Percentiles rank a stretch among this genome's conserved stretches.
These are phyloP conservation scores for Pelargonium fulgidum DNA, from an alignment of 441 rosid species.

Conservation along the genomic window DNA sequence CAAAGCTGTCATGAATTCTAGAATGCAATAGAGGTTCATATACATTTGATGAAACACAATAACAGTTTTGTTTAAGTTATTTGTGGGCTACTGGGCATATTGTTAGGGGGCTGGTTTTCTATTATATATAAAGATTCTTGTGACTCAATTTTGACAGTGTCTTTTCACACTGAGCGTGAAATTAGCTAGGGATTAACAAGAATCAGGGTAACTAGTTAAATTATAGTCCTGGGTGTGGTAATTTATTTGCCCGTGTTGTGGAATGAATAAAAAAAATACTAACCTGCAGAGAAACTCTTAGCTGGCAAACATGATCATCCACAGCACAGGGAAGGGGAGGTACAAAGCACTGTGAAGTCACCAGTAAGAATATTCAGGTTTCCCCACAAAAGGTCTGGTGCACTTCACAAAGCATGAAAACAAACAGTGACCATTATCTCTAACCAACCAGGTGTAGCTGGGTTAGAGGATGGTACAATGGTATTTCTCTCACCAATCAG, in stretches of 20 bases:
- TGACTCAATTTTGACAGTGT: background rate
- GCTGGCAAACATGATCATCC: background rate
- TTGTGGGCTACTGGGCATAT: background rate
- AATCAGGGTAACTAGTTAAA: background rate
- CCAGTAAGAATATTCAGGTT: background rate
- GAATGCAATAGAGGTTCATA: conserved; percentile 11
- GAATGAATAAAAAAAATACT: too few species aligned
- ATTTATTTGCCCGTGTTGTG: background rate
- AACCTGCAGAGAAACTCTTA: background rate
- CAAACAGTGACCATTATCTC: background rate
- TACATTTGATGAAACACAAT: background rate
- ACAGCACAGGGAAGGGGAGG: background rate
- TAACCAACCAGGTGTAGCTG: background rate
- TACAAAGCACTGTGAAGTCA: background rate
- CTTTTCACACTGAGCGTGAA: background rate
- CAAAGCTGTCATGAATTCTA: conserved; percentile 24
- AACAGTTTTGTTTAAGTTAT: background rate
- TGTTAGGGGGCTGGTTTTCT: background rate
- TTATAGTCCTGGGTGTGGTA: background rate
- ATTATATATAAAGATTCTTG: background rate
- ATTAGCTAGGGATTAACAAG: background rate
- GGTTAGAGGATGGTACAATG: background rate
- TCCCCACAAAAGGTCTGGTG: background rate
- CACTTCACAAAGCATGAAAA: background rate
- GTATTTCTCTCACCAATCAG: background rate